Conservation (phyloP, 202 grass and related monocot genomes). For the Saccharum hybrid region DNA sequence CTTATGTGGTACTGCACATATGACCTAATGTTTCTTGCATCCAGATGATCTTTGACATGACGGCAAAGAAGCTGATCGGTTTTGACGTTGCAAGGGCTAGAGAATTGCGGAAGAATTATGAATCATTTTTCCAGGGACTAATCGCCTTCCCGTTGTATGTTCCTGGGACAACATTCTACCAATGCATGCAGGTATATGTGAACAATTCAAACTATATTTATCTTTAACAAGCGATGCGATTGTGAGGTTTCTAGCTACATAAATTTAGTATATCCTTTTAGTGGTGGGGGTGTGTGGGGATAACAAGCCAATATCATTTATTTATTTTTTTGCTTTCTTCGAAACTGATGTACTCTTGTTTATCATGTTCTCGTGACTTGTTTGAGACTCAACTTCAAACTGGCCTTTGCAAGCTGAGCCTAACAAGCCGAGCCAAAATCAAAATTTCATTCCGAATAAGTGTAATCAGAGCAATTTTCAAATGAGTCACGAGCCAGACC, state of each 20-base stretch:
- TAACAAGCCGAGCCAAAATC: no score
- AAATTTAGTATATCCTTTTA: not conserved
- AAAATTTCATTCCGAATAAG: no score
- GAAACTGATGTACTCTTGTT: not conserved
- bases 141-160: constrained; percentile 54
- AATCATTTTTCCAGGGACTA: constrained; percentile 46
- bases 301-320: no score
- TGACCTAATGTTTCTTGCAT: not conserved
- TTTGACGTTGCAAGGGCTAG: constrained; percentile 27
- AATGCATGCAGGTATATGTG: constrained; percentile 45
- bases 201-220: not conserved
- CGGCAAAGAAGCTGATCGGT: constrained; percentile 58
- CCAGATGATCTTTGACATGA: constrained; percentile 65
- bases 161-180: constrained; percentile 54
- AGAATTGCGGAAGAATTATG: constrained; percentile 49
- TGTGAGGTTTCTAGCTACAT: no score
- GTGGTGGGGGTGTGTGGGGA: no score
- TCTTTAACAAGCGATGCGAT: not conserved
- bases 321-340: not conserved
- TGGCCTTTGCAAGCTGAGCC: not conserved
- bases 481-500: no score
- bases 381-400: not conserved
- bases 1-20: not conserved
- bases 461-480: no score
- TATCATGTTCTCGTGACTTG: not conserved